Percentiles rank a stretch among this genome's conserved stretches.
Conservation (phyloP, 164 flowering plant genomes). For the Tetracentron sinense region DNA sequence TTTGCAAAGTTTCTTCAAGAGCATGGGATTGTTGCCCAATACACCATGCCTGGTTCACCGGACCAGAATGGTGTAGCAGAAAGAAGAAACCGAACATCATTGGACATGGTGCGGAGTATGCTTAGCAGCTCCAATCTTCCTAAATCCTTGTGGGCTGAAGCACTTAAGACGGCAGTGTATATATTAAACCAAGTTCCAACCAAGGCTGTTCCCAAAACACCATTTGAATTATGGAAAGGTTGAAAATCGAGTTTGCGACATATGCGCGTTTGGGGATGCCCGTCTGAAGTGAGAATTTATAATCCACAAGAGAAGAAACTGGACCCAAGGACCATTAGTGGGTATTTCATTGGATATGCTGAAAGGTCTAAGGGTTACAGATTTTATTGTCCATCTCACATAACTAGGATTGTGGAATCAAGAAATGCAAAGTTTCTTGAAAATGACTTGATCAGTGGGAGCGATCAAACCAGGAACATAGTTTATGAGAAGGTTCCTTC, state of each 20-base stretch:
- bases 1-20: too few relatives aligned
- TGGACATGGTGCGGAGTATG: conserved; percentile 15
- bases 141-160: conserved; percentile 6
- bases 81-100: conserved; percentile 16
- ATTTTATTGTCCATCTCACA: conserved; percentile 17
- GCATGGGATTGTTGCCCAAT: conserved; percentile 25
- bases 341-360: conserved; percentile 17
- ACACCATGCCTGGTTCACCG: conserved; percentile 21
- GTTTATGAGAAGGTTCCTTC: conserved; percentile 1
- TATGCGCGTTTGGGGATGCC: conserved; percentile 18
- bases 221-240: conserved; percentile 18
- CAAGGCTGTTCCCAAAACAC: conserved; percentile 13
- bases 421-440: conserved; percentile 10
- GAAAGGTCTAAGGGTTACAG: conserved; percentile 11
- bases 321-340: conserved; percentile 15
- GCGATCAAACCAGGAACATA: conserved; percentile 2
- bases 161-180: conserved; percentile 9
- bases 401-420: conserved; percentile 12
- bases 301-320: conserved; percentile 18
- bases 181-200: conserved; percentile 18
- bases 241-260: conserved; percentile 9
- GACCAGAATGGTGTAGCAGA: conserved; percentile 25
- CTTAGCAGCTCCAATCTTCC: conserved; percentile 11
- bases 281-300: conserved; percentile 15
- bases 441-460: conserved; percentile 12